A percentile compares a stretch with the other conserved stretches of the same genome.
These are phyloP conservation scores for Vicia sativa DNA, from an alignment of 306 rosid species.

Conservation along the genomic window DNA sequence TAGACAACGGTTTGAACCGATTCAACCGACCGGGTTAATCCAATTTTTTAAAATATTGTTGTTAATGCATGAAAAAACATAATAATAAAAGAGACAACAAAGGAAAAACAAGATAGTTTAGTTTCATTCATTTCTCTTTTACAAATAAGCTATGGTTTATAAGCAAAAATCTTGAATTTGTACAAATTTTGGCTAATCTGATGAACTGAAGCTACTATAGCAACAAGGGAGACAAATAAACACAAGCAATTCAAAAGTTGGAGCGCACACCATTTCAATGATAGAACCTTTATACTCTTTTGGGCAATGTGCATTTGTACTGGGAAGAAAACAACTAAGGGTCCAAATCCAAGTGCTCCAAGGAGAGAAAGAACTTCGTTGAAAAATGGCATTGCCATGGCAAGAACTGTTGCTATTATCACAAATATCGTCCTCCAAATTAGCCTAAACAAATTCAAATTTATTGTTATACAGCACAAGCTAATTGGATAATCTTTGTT, in stretches of 20 bases:
- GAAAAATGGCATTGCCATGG: conserved; percentile 67
- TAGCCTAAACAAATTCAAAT: conserved; percentile 54
- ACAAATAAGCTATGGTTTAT: conserved; percentile 29
- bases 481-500: conserved; percentile 41
- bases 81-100: no score
- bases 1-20: no score
- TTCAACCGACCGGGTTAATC: no score
- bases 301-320: conserved; percentile 69
- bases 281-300: conserved; percentile 39
- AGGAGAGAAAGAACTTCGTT: conserved; percentile 60
- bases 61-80: no score
- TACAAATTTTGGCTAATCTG: conserved; percentile 48
- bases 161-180: conserved; percentile 46
- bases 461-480: conserved; percentile 23
- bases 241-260: conserved; percentile 38
- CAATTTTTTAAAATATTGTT: no score
- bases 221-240: conserved; percentile 47
- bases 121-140: no score
- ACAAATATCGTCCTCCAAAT: conserved; percentile 66
- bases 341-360: conserved; percentile 69
- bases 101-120: no score
- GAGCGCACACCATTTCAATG: conserved; percentile 53
- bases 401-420: conserved; percentile 43
- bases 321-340: conserved; percentile 62
- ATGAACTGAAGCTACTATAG: conserved; percentile 50